Evolutionary conservation across 2,329 filamentous ascomycete species (phyloP).

Genomic region (Blastomyces percursus): DNA sequence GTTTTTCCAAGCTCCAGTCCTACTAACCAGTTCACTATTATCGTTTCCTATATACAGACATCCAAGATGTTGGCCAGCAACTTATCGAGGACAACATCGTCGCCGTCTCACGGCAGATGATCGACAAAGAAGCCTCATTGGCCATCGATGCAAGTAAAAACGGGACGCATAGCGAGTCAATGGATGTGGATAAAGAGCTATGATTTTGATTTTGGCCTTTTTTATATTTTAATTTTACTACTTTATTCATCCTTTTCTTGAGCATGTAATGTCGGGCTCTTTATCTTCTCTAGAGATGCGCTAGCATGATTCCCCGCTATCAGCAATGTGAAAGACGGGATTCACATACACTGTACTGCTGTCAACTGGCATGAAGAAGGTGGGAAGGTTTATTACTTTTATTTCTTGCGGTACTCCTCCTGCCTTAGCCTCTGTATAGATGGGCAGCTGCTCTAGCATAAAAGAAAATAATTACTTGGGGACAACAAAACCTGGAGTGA

Average conservation of each 20-base stretch:
- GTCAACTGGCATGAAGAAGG: neutral
- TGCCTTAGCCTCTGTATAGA: neutral
- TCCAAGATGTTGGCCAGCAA: slow-evolving; percentile 91
- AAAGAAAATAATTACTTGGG: neutral
- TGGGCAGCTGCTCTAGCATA: neutral
- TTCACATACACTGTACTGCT: neutral
- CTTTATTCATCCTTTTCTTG: neutral
- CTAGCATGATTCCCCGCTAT: neutral
- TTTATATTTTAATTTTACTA: neutral
- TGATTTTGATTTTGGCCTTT: slow-evolving; percentile 23
- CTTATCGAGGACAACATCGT: slow-evolving; percentile 99
- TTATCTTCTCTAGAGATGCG: neutral
- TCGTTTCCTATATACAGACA: slow-evolving; percentile 39
- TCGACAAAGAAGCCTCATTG: slow-evolving; percentile 95
- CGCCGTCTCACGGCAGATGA: slow-evolving; percentile 96
- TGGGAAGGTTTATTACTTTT: neutral
- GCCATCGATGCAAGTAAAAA: slow-evolving; percentile 47
- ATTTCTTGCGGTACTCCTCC: neutral
- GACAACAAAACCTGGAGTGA: neutral
- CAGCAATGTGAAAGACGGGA: neutral
- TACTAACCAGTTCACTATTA: neutral
- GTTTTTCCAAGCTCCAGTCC: neutral
- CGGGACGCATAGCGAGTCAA: slow-evolving; percentile 42
- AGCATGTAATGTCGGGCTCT: slow-evolving; percentile 1
- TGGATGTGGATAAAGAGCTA: slow-evolving; percentile 59